Base-by-base conservation (phyloP, 495 filamentous ascomycete genomes). In the Penicillium coffeae region DNA sequence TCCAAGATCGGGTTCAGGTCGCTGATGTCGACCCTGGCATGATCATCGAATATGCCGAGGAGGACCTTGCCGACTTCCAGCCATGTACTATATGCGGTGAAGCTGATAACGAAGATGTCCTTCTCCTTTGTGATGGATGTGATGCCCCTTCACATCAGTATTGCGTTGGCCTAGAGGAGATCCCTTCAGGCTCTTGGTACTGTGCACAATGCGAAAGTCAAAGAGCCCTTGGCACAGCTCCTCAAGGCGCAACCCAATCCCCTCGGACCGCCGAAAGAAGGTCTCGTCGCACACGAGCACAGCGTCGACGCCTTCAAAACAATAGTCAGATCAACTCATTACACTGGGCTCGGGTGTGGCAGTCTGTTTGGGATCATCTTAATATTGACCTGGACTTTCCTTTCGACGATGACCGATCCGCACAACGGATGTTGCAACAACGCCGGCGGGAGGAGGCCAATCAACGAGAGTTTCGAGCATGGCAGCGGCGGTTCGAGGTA, bases 381-480 rank as follows among this genome's bases (percentile, higher is more conserved):
- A 83, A 87, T 50, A 51, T 96, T 33, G 91, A 96, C 57, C 77
- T 95, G 16, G 90, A 96, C 62, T 93, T 91, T 59, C 87, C 89
- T 10, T 92, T 90, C 58, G 87, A 90, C 51, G 86, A 92, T 54
- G 85, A 89, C 19, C 64, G 64, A 55, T 69, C 56, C 67, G 73
- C 52, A 52, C 58, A 71, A 43, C 71, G 80, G 33, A 61, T 77
- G 54, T 38, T 60, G 32, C 74, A 75, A 22, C 78, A 83, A 55
- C 79, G 79, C 52, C 72, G 80, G 52, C 73, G 78, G 3, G 78
- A 84, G 44, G 68, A 79, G 45, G 70, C 72, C 6, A 81, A 90
- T 46, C 76, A 78, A 36, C 76, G 80, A 38, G 86, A 90, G 44
- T 83, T 86, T 54, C 74, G 77, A 52, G 71, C 74, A 45, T 94